Conservation (phyloP, 2,329 filamentous ascomycete species). For the Alternaria longipes region DNA sequence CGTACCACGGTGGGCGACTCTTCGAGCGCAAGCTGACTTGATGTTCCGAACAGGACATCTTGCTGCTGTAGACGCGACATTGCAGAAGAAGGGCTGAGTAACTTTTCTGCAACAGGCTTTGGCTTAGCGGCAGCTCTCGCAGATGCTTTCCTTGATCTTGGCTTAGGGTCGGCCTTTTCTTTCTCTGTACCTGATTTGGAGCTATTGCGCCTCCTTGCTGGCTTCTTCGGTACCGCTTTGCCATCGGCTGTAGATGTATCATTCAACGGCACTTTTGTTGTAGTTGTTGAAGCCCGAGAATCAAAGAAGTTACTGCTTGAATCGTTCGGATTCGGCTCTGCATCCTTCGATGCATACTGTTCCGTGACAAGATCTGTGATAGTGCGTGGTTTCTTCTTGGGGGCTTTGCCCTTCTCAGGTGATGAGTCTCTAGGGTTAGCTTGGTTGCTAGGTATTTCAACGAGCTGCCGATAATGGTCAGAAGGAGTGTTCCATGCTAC, state of each 20-base stretch:
- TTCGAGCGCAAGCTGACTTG: slow-evolving; percentile 51
- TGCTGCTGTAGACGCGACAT: slow-evolving; percentile 39
- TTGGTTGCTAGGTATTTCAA: slow-evolving; percentile 41
- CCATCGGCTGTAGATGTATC: slow-evolving; percentile 24
- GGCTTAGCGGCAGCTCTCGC: slow-evolving; percentile 39
- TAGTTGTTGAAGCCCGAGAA: slow-evolving; percentile 27
- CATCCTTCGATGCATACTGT: slow-evolving; percentile 39
- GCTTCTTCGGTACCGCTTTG: slow-evolving; percentile 25
- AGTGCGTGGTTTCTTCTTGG: slow-evolving; percentile 52
- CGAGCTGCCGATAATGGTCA: slow-evolving; percentile 24
- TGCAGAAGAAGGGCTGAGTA: slow-evolving; percentile 50
- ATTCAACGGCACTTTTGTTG: slow-evolving; percentile 38
- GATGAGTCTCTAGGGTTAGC: slow-evolving; percentile 33
- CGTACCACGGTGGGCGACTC: slow-evolving; percentile 50
- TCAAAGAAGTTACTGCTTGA: slow-evolving; percentile 39
- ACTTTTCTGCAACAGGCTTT: slow-evolving; percentile 44
- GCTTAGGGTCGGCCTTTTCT: slow-evolving; percentile 27
- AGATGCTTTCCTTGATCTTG: slow-evolving; percentile 32
- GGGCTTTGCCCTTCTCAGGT: slow-evolving; percentile 45
- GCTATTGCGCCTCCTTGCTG: slow-evolving; percentile 31
- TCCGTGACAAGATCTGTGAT: slow-evolving; percentile 52
- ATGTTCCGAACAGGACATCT: slow-evolving; percentile 53
- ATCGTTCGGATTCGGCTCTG: slow-evolving; percentile 8
- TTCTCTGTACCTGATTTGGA: slow-evolving; percentile 31
- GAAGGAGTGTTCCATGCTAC: neutral